Conservation (phyloP, 2,329 filamentous ascomycete species). For the Rhinocladiella similis region DNA sequence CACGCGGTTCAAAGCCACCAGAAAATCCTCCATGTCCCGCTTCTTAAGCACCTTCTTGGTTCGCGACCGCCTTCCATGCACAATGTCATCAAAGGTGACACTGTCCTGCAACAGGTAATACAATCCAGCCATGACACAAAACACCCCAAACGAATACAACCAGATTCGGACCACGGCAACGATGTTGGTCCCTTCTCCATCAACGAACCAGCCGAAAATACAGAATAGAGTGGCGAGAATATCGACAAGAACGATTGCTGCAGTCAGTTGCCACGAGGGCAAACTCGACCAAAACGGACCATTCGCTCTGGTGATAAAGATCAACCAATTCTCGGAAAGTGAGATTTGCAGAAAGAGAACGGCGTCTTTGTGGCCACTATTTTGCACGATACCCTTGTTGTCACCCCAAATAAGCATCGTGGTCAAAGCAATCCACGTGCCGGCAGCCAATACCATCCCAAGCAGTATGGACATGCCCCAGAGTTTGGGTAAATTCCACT, state of each 20-base stretch:
- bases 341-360: conserved; percentile 89
- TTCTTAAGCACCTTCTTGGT: conserved; percentile 80
- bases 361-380: conserved; percentile 77
- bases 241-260: conserved; percentile 79
- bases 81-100: conserved; percentile 82
- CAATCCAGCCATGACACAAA: conserved; percentile 75
- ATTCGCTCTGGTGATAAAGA: conserved; percentile 93
- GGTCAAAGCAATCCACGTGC: conserved; percentile 86
- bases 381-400: conserved; percentile 83
- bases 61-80: conserved; percentile 74
- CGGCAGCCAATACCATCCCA: conserved; percentile 75
- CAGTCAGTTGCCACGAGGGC: conserved; percentile 79
- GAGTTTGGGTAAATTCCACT: conserved; percentile 92
- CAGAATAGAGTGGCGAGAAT: conserved; percentile 82
- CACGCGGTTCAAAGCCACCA: conserved; percentile 85
- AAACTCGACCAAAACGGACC: conserved; percentile 89
- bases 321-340: conserved; percentile 92
- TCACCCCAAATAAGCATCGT: conserved; percentile 72
- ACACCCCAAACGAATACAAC: conserved; percentile 88
- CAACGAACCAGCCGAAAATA: conserved; percentile 79
- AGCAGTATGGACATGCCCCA: conserved; percentile 90
- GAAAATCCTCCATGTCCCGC: conserved; percentile 83
- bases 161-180: conserved; percentile 85
- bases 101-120: conserved; percentile 83
- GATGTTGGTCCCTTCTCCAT: conserved; percentile 66